Percentiles rank a stretch among this genome's conserved stretches.
Conservation (phyloP, 306 rosid species). For the Quercus wislizeni region DNA sequence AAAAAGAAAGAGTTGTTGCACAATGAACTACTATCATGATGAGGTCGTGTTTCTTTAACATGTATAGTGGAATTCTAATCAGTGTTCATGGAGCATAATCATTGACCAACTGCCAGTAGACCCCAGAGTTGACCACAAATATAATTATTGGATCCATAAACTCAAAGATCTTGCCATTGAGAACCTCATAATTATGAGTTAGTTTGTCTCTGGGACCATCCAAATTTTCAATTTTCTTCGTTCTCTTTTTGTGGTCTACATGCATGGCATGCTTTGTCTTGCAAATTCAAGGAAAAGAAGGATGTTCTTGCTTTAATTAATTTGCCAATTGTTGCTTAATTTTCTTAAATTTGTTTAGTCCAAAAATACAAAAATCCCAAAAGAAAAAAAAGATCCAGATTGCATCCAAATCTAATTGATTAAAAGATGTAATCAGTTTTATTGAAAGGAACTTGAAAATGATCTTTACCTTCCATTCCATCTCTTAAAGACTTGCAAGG, state of each 20-base stretch:
- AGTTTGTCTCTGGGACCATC: not conserved
- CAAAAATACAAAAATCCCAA: not conserved
- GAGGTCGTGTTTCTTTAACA: not conserved
- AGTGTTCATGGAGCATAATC: slow-evolving; percentile 25
- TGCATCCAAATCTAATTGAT: not conserved
- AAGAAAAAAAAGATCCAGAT: not conserved
- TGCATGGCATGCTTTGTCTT: not conserved
- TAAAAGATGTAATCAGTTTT: not conserved
- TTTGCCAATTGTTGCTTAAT: not conserved
- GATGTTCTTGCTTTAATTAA: not conserved
- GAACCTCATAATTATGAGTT: slow-evolving; percentile 22
- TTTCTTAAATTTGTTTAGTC: not conserved
- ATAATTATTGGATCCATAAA: slow-evolving; percentile 30
- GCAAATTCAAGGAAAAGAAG: not conserved
- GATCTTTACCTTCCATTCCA: too few species aligned
- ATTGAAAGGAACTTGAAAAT: too few species aligned
- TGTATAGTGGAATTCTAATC: slow-evolving; percentile 28
- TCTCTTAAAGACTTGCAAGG: too few species aligned
- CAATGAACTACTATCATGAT: not conserved
- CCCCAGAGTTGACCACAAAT: slow-evolving; percentile 35
- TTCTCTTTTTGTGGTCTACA: not conserved
- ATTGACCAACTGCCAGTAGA: slow-evolving; percentile 41
- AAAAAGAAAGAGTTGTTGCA: too few species aligned
- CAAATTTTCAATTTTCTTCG: not conserved
- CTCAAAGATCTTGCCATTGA: slow-evolving; percentile 28